A percentile compares a stretch with the other conserved stretches of the same genome.
Conservation (phyloP, 129 eudicot genomes). For the Flaveria ramosissima region DNA sequence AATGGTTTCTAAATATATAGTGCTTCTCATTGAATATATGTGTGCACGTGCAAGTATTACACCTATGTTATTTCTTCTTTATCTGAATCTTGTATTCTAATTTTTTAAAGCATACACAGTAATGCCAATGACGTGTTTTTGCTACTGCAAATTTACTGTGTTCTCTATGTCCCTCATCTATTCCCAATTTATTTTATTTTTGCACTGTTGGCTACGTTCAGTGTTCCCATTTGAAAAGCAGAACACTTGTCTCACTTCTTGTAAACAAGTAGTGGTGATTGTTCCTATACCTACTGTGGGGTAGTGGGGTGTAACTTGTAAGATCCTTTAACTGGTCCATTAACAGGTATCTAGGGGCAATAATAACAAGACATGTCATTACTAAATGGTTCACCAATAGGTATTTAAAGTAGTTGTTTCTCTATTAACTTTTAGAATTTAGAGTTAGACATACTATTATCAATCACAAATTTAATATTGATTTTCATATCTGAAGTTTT, state of each 20-base stretch:
- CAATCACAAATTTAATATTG: too few species aligned
- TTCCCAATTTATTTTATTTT: neutral
- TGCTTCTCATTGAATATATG: neutral
- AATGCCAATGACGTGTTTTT: neutral
- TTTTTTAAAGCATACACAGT: slow-evolving; percentile 2
- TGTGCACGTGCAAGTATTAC: neutral
- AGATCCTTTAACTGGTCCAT: slow-evolving; percentile 7
- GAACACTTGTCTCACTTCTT: neutral
- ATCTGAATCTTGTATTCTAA: neutral
- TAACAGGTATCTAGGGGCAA: too few species aligned
- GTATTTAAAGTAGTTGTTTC: too few species aligned
- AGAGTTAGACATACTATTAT: too few species aligned
- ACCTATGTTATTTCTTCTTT: neutral
- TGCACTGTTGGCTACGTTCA: neutral
- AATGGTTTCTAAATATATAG: too few species aligned
- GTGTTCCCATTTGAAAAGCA: neutral
- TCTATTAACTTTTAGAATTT: too few species aligned
- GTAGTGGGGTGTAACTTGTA: neutral
- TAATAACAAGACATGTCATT: too few species aligned
- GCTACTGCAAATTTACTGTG: neutral
- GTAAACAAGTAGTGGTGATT: neutral
- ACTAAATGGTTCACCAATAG: too few species aligned
- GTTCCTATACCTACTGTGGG: neutral
- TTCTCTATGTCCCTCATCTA: neutral
- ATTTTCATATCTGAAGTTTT: too few species aligned